Evolutionary conservation across 306 rosid species (phyloP).

Genomic region (Vigna radiata): DNA sequence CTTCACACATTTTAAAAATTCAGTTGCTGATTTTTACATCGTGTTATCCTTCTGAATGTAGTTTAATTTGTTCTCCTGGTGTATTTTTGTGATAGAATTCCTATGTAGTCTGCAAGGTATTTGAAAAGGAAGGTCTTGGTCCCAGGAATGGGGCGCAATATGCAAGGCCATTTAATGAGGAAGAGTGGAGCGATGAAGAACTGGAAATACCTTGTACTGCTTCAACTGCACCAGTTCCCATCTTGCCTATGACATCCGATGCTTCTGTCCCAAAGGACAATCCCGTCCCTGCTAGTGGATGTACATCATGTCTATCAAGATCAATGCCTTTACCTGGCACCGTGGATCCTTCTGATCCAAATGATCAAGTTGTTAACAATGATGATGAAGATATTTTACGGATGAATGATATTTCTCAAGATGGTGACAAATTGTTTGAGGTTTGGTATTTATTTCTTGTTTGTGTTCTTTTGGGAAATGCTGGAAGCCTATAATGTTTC

Average conservation of each 20-base stretch:
- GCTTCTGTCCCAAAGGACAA: slow-evolving; percentile 29
- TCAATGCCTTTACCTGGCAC: slow-evolving; percentile 30
- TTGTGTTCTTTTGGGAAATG: neutral
- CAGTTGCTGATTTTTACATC: neutral
- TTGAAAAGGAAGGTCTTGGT: slow-evolving; percentile 73
- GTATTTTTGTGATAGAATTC: slow-evolving; percentile 58
- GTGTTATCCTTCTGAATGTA: slow-evolving; percentile 5
- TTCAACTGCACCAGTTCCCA: slow-evolving; percentile 19
- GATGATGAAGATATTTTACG: slow-evolving; percentile 43
- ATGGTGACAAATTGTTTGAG: slow-evolving; percentile 37
- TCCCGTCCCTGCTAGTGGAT: slow-evolving; percentile 9
- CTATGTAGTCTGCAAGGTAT: slow-evolving; percentile 69
- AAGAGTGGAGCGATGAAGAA: slow-evolving; percentile 66
- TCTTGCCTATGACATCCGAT: slow-evolving; percentile 15
- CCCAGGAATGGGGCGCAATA: slow-evolving; percentile 74
- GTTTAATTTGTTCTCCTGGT: slow-evolving; percentile 24
- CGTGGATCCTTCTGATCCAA: slow-evolving; percentile 35
- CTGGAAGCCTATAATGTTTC: neutral
- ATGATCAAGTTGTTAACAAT: slow-evolving; percentile 8
- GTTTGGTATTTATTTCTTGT: slow-evolving; percentile 41
- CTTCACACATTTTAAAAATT: neutral
- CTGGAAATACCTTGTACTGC: slow-evolving; percentile 46
- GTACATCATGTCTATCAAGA: slow-evolving; percentile 51
- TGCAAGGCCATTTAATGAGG: slow-evolving; percentile 68
- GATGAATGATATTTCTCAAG: slow-evolving; percentile 24